Base-by-base conservation (phyloP, 768 basidiomycete species). In the Phaeolepiota aurea region DNA sequence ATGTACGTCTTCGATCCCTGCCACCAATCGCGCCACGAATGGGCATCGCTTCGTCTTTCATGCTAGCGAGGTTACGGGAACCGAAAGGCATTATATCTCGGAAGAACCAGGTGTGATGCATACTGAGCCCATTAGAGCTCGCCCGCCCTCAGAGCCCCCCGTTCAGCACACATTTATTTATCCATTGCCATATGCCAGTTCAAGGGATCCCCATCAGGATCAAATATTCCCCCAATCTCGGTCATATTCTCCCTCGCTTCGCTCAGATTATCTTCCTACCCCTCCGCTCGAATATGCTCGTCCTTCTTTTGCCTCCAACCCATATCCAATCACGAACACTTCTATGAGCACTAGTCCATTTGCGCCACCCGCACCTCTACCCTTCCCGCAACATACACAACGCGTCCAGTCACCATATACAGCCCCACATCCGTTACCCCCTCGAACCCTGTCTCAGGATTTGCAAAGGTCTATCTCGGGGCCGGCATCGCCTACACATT, bases 1-100 rank as follows among this genome's bases (percentile, higher is more conserved):
- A 35, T 92, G 87, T 59, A 87, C 81, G 13, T 75, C 78, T 12
- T 82, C 82, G 2, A 77, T 80, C 38, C 69, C 73, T 36, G 69
- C 70, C 3, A 76, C 72, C 13, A 82, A 82, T 56, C 76, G 83
- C 44, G 69, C 77, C 5, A 87, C 87, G 16, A 90, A 89, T 57
- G 85, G 86, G 5, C 87, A 89, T 56, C 77, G 86, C 20, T 91
- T 86, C 57, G 87, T 91, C 23, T 91, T 90, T 57, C 86, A 90
- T 64, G 82, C 81, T 30, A 72, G 58, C 47, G 81, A 82, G 58
- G 76, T 87, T 39, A 48, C 58, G 18, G 74, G 75, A 5, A 72
- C 71, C 19, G 81, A 83, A 52, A 74, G 85, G 32, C 69, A 72
- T 50, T 80, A 85, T 48, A 62, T 84, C 42, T 61, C 61, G 23